A percentile compares a stretch with the other conserved stretches of the same genome.
Evolutionary conservation across 2,329 filamentous ascomycete species (phyloP).

Genomic region (Septoria linicola): DNA sequence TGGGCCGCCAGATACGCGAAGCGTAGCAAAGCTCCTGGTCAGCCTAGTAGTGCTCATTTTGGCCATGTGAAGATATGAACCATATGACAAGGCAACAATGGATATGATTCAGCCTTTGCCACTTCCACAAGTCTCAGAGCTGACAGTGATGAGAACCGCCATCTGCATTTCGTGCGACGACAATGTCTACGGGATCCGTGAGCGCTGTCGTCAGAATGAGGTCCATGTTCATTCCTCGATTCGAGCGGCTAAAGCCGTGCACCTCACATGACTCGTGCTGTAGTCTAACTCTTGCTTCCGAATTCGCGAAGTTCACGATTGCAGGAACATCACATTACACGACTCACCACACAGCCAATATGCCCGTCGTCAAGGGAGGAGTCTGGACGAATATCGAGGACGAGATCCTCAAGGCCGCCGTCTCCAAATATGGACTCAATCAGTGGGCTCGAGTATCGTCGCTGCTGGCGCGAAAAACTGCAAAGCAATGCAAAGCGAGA

Average conservation of each 20-base stretch:
- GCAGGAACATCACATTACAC: background rate
- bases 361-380: conserved; percentile 66
- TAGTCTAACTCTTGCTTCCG: too few relatives aligned
- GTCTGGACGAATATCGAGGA: conserved; percentile 76
- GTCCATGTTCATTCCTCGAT: background rate
- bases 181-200: background rate
- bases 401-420: conserved; percentile 93
- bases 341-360: conserved; percentile 39
- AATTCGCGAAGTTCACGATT: too few relatives aligned
- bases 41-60: background rate
- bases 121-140: too few relatives aligned
- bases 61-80: background rate
- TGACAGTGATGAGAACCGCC: too few relatives aligned
- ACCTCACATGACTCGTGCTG: conserved; percentile 2
- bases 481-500: conserved; percentile 98
- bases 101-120: too few relatives aligned
- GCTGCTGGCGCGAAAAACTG: conserved; percentile 91
- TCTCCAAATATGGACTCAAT: conserved; percentile 91
- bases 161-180: background rate
- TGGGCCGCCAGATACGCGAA: background rate
- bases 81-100: too few relatives aligned
- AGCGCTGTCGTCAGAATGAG: conserved; percentile 9
- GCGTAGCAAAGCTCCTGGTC: background rate
- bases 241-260: background rate
- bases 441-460: conserved; percentile 99